Evolutionary conservation across 2,329 filamentous ascomycete genomes (phyloP), one percentile per base, ranked within the genome.

Genomic region (Claviceps pazoutovae): DNA sequence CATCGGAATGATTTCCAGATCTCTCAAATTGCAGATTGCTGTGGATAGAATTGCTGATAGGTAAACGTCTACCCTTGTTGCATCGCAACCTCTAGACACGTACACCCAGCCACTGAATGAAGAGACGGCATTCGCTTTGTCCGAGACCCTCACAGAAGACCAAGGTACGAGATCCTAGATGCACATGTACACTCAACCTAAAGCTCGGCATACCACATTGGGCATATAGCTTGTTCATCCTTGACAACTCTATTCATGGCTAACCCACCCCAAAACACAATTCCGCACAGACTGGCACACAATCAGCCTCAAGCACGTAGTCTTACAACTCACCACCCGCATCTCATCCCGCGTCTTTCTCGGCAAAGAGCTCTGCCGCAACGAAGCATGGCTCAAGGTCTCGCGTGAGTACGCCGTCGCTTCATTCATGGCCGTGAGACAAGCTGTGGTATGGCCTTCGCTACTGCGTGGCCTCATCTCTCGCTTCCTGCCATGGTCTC

Each of bases 301-400:
- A 17, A 3, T 48, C 37, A 37, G 11, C n/a, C 21, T 48, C 45
- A 43, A 38, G 19, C n/a, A 48, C n/a, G 30, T 23, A 26, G 39
- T 37, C 3, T 9, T 51, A 1, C 36, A 44, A n/a, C 14, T 54
- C n/a, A 11, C 50, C 23, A 41, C 50, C 21, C 50, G 53, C 4
- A 23, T 52, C 11, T 63, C 61, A 0, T 60, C 61, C 50, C 62
- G 67, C 4, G 58, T 74, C 41, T 63, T 74, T 16, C 66, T 73
- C 14, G 71, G 72, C 14, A 54, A 61, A 4, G 59, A 61, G 19
- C 53, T 68, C 37, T 68, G 65, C 57, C 68, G 69, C 23, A 68
- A 78, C 55, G 56, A 68, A 13, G 64, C 66, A 5, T 76, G 75
- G 57, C 62, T 79, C 19, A 60, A 66, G 7, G 62, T 68, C 43